Evolutionary conservation across 1,284 basidiomycete species (phyloP).

Genomic region (Trametes versicolor): DNA sequence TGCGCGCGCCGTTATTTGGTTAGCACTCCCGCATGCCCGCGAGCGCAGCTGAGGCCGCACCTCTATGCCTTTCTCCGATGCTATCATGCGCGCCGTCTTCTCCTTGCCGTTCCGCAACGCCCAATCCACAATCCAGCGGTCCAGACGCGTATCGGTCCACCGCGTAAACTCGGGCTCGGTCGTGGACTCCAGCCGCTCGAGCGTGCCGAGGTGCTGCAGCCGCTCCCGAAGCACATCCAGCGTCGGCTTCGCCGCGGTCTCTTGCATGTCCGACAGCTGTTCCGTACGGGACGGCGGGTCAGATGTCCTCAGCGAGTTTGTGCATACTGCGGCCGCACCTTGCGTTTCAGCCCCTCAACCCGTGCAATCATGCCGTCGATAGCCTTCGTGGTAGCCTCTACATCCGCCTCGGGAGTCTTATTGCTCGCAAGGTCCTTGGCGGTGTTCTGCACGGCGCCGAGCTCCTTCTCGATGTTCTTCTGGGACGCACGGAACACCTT

Average conservation of each 20-base stretch:
- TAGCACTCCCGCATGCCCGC: slow-evolving; percentile 9
- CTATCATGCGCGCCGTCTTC: slow-evolving; percentile 73
- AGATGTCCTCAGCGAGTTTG: neutral
- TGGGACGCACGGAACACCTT: slow-evolving; percentile 85
- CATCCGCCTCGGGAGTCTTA: slow-evolving; percentile 50
- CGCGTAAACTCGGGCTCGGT: slow-evolving; percentile 68
- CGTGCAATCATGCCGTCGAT: slow-evolving; percentile 82
- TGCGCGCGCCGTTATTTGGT: slow-evolving; percentile 41
- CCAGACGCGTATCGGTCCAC: slow-evolving; percentile 85
- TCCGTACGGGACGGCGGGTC: slow-evolving; percentile 8
- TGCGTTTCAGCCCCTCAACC: slow-evolving; percentile 82
- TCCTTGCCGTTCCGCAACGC: slow-evolving; percentile 81
- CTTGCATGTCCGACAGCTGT: slow-evolving; percentile 78
- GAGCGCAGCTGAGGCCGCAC: slow-evolving; percentile 50
- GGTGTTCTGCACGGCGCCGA: slow-evolving; percentile 65
- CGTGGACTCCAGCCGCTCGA: slow-evolving; percentile 65
- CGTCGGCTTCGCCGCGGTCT: slow-evolving; percentile 70
- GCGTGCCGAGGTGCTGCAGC: slow-evolving; percentile 68
- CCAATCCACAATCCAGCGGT: slow-evolving; percentile 95
- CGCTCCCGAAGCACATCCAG: slow-evolving; percentile 79
- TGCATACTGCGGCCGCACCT: slow-evolving; percentile 56
- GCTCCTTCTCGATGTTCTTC: slow-evolving; percentile 82
- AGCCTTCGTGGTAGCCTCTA: slow-evolving; percentile 62
- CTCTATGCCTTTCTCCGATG: slow-evolving; percentile 77
- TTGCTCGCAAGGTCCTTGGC: slow-evolving; percentile 64